Percentiles rank a stretch among this genome's conserved stretches.
phyloP scores from a whole-genome alignment of 768 basidiomycete species.

The Lentinula sp. region DNA sequence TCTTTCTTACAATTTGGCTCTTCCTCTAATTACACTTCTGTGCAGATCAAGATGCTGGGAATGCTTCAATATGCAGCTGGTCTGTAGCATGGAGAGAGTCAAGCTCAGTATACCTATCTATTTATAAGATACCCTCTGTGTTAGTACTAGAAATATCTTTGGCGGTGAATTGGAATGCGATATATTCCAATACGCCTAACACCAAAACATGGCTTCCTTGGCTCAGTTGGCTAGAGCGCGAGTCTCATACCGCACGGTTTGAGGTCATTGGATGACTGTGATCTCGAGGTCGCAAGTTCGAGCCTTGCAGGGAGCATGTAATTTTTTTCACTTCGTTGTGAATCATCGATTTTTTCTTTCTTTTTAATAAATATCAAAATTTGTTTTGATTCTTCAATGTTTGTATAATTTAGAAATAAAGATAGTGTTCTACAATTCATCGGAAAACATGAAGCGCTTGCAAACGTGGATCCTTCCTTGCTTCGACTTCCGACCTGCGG shows the following conservation, averaged over 20 bases:
- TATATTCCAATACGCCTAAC: not conserved
- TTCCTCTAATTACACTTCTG: constrained; percentile 5
- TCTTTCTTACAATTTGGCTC: not conserved
- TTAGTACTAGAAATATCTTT: not conserved
- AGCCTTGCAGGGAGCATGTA: constrained; percentile 6
- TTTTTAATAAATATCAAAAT: not conserved
- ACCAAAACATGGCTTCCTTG: not conserved
- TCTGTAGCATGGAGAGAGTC: constrained; percentile 17
- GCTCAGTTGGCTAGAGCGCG: constrained; percentile 8
- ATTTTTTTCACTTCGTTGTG: no score
- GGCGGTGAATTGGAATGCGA: not conserved
- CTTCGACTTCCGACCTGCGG: not conserved
- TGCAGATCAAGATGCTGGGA: constrained; percentile 40
- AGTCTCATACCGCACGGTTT: not conserved
- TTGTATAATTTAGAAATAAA: not conserved
- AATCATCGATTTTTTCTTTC: not conserved
- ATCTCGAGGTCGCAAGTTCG: constrained; percentile 9
- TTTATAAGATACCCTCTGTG: not conserved
- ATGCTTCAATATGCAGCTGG: constrained; percentile 38
- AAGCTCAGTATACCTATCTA: not conserved
- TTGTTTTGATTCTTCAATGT: no score
- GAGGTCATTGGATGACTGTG: not conserved
- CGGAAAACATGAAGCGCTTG: not conserved
- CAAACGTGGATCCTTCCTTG: not conserved
- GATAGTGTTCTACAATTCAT: not conserved